Percentiles rank a stretch among this genome's conserved stretches.
Evolutionary conservation across 1,139 yeast species (phyloP).

Genomic region (Suzukiozyma palmioleophila): DNA sequence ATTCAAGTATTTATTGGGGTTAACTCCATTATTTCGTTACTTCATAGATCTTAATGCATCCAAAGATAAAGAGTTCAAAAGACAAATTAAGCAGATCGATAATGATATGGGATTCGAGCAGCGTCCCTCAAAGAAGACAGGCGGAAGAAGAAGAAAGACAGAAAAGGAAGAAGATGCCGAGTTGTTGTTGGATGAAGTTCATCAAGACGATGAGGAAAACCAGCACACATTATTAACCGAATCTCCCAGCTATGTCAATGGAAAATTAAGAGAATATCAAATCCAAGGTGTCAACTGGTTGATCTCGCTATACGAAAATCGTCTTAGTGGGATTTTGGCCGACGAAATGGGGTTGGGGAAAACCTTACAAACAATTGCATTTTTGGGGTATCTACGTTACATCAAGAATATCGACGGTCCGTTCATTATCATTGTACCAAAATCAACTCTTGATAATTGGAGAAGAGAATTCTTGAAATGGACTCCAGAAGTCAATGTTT

Average conservation of each 20-base stretch:
- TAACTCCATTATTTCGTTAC: constrained; percentile 82
- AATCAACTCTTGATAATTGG: constrained; percentile 95
- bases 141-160: constrained; percentile 52
- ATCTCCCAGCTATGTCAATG: constrained; percentile 68
- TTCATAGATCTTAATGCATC: constrained; percentile 81
- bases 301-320: constrained; percentile 40
- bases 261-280: constrained; percentile 74
- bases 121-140: constrained; percentile 14
- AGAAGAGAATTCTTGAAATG: constrained; percentile 86
- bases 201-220: constrained; percentile 40
- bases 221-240: constrained; percentile 67
- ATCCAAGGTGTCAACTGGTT: constrained; percentile 47
- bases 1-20: constrained; percentile 74
- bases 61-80: constrained; percentile 62
- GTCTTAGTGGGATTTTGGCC: constrained; percentile 43
- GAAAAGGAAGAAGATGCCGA: constrained; percentile 94
- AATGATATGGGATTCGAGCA: constrained; percentile 25
- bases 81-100: constrained; percentile 42
- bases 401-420: constrained; percentile 83
- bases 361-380: constrained; percentile 48
- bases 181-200: constrained; percentile 71
- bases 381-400: constrained; percentile 81
- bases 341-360: constrained; percentile 52
- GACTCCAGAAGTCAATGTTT: constrained; percentile 93
- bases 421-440: constrained; percentile 87